These are phyloP conservation scores for Periconia macrospinosa DNA, from an alignment of 2,329 filamentous ascomycete genomes.

Conservation along the genomic window DNA sequence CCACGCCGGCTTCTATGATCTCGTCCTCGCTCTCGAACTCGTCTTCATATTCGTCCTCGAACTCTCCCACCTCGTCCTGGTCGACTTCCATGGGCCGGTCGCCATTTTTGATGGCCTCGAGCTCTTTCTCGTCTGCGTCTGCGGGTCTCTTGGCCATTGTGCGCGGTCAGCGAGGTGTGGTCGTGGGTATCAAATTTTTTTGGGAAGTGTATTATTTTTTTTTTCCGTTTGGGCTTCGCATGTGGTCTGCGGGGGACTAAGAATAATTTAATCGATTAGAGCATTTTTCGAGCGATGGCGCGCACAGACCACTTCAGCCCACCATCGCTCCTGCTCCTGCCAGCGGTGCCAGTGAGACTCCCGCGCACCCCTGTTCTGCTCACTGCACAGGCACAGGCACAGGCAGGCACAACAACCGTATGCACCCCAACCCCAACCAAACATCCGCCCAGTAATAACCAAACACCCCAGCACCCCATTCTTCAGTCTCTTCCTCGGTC, in stretches of 20 bases:
- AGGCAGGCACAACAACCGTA: not conserved
- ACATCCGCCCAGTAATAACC: conserved; percentile 12
- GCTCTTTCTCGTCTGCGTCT: conserved; percentile 54
- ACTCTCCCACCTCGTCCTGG: conserved; percentile 65
- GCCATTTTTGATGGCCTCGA: conserved; percentile 62
- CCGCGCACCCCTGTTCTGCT: conserved; percentile 6
- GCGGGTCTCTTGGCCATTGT: conserved; percentile 64
- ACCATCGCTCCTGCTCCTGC: too few species aligned
- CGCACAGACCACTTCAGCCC: not conserved
- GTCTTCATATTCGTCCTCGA: conserved; percentile 93
- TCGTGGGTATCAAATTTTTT: not conserved
- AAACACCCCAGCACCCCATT: not conserved
- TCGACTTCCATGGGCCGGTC: conserved; percentile 58
- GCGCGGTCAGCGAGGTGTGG: not conserved
- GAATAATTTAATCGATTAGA: too few species aligned
- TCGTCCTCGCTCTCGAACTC: conserved; percentile 92
- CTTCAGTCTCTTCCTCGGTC: not conserved
- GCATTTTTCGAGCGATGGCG: not conserved
- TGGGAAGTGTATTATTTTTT: not conserved
- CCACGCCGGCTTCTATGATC: conserved; percentile 90
- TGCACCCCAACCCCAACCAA: too few species aligned
- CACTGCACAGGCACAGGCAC: not conserved
- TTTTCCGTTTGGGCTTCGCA: not conserved
- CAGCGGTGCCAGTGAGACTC: too few species aligned
- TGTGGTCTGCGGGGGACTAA: too few species aligned